Conservation (phyloP, 1,139 yeast genomes). For the Geotrichum citri-aurantii region DNA sequence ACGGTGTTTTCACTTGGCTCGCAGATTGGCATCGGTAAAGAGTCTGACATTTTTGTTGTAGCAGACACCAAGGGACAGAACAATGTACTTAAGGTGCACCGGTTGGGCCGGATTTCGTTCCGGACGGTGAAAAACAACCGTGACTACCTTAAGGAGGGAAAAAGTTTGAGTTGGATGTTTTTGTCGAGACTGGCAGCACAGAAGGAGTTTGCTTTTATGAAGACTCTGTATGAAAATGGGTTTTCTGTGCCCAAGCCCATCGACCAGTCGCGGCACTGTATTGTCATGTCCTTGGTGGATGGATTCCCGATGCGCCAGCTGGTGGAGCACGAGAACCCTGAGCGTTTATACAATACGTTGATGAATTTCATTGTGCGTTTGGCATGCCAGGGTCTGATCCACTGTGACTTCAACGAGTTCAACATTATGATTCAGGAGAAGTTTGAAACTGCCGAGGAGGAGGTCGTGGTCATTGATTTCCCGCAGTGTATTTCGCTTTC, state of each 20-base stretch:
- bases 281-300: conserved; percentile 82
- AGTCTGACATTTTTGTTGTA: conserved; percentile 89
- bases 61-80: conserved; percentile 55
- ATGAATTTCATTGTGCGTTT: conserved; percentile 81
- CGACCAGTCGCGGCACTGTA: conserved; percentile 87
- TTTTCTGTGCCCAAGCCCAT: conserved; percentile 84
- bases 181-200: conserved; percentile 85
- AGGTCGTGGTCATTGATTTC: conserved; percentile 87
- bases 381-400: conserved; percentile 85
- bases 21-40: conserved; percentile 95
- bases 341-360: conserved; percentile 69
- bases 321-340: conserved; percentile 60
- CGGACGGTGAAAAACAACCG: conserved; percentile 88
- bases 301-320: conserved; percentile 89
- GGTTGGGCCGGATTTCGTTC: conserved; percentile 91
- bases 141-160: conserved; percentile 72
- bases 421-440: conserved; percentile 78
- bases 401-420: conserved; percentile 96
- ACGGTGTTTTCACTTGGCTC: conserved; percentile 75
- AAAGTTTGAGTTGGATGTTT: conserved; percentile 77
- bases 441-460: conserved; percentile 46
- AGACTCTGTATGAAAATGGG: conserved; percentile 62
- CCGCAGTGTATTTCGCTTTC: conserved; percentile 96
- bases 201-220: conserved; percentile 87
- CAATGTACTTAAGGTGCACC: conserved; percentile 78